Evolutionary conservation across 352 stramenopile genomes (phyloP).

Genomic region (Globisporangium ultimum): DNA sequence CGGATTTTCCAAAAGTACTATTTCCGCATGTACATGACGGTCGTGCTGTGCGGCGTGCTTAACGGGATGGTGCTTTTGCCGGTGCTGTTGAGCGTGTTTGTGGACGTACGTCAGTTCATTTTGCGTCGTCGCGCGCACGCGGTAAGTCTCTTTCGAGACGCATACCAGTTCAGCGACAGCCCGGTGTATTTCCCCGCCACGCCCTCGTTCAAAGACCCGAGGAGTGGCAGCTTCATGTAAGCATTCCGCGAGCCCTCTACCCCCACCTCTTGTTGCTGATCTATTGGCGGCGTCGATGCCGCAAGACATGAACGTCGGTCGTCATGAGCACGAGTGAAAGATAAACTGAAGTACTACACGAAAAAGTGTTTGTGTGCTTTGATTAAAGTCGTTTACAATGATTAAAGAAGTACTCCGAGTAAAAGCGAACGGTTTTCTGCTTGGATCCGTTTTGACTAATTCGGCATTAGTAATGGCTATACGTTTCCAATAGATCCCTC

Average conservation of each 20-base stretch:
- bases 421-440: too few relatives aligned
- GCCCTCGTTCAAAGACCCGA: constrained; percentile 1
- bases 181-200: constrained; percentile 13
- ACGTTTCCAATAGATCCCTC: too few relatives aligned
- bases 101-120: constrained; percentile 34
- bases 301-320: too few relatives aligned
- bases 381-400: too few relatives aligned
- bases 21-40: constrained; percentile 88
- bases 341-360: too few relatives aligned
- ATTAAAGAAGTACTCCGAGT: too few relatives aligned
- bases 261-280: background rate
- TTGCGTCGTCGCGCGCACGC: constrained; percentile 17
- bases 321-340: too few relatives aligned
- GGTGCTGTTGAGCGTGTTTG: constrained; percentile 48
- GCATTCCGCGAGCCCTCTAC: background rate
- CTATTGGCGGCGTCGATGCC: too few relatives aligned
- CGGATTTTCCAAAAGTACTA: constrained; percentile 90
- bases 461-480: too few relatives aligned
- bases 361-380: too few relatives aligned
- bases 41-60: constrained; percentile 77
- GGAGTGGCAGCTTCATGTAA: background rate
- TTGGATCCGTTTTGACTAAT: too few relatives aligned
- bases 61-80: constrained; percentile 70
- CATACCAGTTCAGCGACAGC: constrained; percentile 18
- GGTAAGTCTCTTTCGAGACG: constrained; percentile 3